Conservation (phyloP, 2,329 filamentous ascomycete species). For the Penicillium sp. region DNA sequence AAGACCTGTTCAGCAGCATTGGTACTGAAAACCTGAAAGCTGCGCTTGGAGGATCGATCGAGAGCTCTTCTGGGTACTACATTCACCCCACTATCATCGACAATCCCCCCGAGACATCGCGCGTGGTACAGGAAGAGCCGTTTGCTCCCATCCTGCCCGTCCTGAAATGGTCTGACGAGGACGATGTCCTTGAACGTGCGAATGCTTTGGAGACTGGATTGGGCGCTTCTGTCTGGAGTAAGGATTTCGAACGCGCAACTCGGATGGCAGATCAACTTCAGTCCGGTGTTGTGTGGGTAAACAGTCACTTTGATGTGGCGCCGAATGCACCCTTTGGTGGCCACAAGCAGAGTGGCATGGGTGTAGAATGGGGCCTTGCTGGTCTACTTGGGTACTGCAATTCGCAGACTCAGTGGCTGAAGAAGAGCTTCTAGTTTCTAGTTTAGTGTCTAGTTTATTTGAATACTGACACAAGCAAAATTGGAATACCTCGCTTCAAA, state of each 20-base stretch:
- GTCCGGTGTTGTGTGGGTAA: slow-evolving; percentile 62
- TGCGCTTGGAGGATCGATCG: slow-evolving; percentile 50
- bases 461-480: not conserved
- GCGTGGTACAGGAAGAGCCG: slow-evolving; percentile 60
- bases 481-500: no score
- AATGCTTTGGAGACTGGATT: slow-evolving; percentile 57
- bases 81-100: slow-evolving; percentile 60
- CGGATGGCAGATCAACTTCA: slow-evolving; percentile 56
- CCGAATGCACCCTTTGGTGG: slow-evolving; percentile 49
- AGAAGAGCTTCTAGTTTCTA: slow-evolving; percentile 18
- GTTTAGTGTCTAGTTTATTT: not conserved
- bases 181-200: slow-evolving; percentile 58
- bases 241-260: slow-evolving; percentile 52
- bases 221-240: slow-evolving; percentile 59
- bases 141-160: slow-evolving; percentile 66
- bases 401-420: slow-evolving; percentile 36
- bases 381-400: slow-evolving; percentile 46
- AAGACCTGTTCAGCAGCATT: slow-evolving; percentile 57
- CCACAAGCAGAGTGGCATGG: slow-evolving; percentile 54
- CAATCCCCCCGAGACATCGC: slow-evolving; percentile 56
- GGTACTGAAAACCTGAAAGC: slow-evolving; percentile 55
- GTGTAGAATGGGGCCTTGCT: slow-evolving; percentile 48
- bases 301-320: slow-evolving; percentile 41
- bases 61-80: slow-evolving; percentile 55
- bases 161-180: slow-evolving; percentile 61